Base-by-base conservation (phyloP, 371 early-diverging fungal genomes). In the Mucor irregularis region DNA sequence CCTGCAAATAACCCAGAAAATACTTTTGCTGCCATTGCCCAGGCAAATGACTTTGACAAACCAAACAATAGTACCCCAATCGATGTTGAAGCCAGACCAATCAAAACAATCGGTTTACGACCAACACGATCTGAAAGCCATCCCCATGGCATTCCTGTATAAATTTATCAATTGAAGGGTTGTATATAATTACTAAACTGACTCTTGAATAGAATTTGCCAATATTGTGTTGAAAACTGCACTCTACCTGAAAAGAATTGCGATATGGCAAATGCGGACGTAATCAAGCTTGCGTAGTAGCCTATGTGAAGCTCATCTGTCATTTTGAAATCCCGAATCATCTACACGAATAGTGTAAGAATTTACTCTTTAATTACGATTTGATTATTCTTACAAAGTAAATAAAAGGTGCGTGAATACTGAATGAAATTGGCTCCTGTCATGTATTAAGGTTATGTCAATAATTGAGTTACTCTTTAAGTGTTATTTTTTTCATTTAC, bases 71-170 rank as follows among this genome's bases (percentile, higher is more conserved):
- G 14, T 21, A 81, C 79, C 9, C 85, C 76, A 4, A 86, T 52
- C 2, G 83, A 69, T 9, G 89, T 92, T 19, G 91, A 91, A n/a
- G 82, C 53, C 7, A 94, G 73, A 0, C 97, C 97, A 3, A 85
- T 61, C 17, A 95, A 64, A 4, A 94, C 62, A 2, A 94, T 87
- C 1, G 95, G 94, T 24, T 87, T 59, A 25, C 95, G 76, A 17
- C 78, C 78, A 22, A 72, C 73, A 31, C 84, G 77, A 67, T 92
- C 91, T 5, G 87, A 84, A 8, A 89, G 62, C 11, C 71, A 75
- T 10, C 84, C 85, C 85, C 87, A 88, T 26, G 61, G 68, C n/a
- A 77, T 64, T n/a, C 66, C 77, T 73, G 8, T 30, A 42, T 19
- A 19, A 38, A 3, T n/a, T 10, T 26, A 21, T 51, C 11, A n/a